A percentile compares a stretch with the other conserved stretches of the same genome.
phyloP scores from a whole-genome alignment of 2,329 filamentous ascomycete species.

The Ramularia endophylla region DNA sequence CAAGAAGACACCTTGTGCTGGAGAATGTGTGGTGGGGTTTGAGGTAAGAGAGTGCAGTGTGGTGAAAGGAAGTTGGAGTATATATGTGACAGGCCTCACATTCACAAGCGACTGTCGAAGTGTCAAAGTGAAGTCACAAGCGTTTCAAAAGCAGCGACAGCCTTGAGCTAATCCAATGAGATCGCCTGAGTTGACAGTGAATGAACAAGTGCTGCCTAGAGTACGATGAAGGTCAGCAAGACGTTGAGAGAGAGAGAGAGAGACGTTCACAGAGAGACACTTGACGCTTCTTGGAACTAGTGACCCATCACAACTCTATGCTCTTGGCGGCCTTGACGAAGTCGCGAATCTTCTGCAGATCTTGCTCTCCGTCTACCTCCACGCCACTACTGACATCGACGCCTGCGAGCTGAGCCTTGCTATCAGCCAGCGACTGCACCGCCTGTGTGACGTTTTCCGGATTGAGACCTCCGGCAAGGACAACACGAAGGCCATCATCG shows the following conservation, averaged over 20 bases:
- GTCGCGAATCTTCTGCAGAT: conserved; percentile 68
- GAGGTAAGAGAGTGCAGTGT: background rate
- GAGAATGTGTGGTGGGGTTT: background rate
- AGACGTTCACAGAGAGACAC: no score
- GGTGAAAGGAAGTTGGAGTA: background rate
- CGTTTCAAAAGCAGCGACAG: no score
- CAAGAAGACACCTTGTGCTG: no score
- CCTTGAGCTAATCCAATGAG: no score
- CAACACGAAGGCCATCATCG: conserved; percentile 65
- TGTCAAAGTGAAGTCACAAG: no score
- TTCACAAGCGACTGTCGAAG: no score
- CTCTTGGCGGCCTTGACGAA: conserved; percentile 72
- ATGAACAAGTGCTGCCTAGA: no score
- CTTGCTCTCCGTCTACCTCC: conserved; percentile 76
- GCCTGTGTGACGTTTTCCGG: conserved; percentile 69
- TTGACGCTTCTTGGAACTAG: background rate
- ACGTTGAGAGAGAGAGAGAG: no score
- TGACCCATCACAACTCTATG: conserved; percentile 14
- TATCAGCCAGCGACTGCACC: conserved; percentile 57
- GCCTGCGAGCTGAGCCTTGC: conserved; percentile 59
- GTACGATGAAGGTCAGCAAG: no score
- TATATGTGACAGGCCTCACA: background rate
- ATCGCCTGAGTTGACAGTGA: no score
- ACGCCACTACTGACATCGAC: conserved; percentile 96
- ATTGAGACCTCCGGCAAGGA: conserved; percentile 80